Evolutionary conservation across 2,329 filamentous ascomycete species (phyloP).

Genomic region (Xylariaceae sp.): DNA sequence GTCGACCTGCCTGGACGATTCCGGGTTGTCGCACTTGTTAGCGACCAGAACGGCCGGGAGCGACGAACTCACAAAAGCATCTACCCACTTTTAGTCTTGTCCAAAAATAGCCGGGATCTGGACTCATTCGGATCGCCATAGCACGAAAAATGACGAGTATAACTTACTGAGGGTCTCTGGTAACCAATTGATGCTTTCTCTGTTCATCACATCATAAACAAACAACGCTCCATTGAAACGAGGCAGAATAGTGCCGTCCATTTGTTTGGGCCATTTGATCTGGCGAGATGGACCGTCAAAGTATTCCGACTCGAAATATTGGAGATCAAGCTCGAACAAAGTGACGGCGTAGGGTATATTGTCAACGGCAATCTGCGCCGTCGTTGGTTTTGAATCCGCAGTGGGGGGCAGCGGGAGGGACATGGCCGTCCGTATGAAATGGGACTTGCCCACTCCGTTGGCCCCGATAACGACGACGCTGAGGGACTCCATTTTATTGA

Average conservation of each 20-base stretch:
- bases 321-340: slow-evolving; percentile 62
- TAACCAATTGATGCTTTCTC: slow-evolving; percentile 68
- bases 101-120: not conserved
- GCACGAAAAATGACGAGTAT: not conserved
- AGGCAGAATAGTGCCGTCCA: slow-evolving; percentile 67
- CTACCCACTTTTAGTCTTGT: slow-evolving; percentile 44
- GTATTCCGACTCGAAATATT: slow-evolving; percentile 58
- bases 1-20: slow-evolving; percentile 66
- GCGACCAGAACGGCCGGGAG: slow-evolving; percentile 79
- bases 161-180: slow-evolving; percentile 72
- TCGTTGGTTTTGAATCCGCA: slow-evolving; percentile 52
- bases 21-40: slow-evolving; percentile 81
- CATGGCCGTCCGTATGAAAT: slow-evolving; percentile 61
- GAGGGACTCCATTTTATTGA: slow-evolving; percentile 51
- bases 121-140: not conserved
- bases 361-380: slow-evolving; percentile 55
- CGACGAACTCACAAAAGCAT: slow-evolving; percentile 65
- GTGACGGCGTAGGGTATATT: slow-evolving; percentile 55
- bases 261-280: slow-evolving; percentile 64
- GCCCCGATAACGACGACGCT: slow-evolving; percentile 65
- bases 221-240: slow-evolving; percentile 78
- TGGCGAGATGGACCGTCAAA: slow-evolving; percentile 57
- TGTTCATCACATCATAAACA: slow-evolving; percentile 81
- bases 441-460: slow-evolving; percentile 63
- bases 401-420: slow-evolving; percentile 47